Evolutionary conservation across 768 basidiomycete genomes (phyloP), one percentile per base, ranked within the genome.

Genomic region (Agrocybe pediades): DNA sequence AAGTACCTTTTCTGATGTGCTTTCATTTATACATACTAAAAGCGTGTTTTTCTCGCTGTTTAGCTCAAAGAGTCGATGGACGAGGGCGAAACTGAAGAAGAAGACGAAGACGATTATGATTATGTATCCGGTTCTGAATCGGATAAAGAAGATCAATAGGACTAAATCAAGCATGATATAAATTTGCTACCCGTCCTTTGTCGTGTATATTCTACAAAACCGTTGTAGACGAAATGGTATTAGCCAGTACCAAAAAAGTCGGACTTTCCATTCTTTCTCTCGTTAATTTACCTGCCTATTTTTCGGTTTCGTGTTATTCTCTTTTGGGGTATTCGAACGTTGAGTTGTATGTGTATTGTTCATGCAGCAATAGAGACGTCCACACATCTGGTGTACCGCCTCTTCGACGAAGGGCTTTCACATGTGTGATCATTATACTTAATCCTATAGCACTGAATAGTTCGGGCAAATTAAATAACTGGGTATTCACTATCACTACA

Each of bases 11-110:
- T 41, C 27, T 39, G 15, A 8, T 2, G 13, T 23, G 33, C 26
- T 46, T 53, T 17, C 27, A 19, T 33, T 45, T 33, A 23, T 45
- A 40, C n/a, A n/a, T n/a, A n/a, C n/a, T n/a, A n/a, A n/a, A n/a
- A n/a, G n/a, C n/a, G n/a, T n/a, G n/a, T n/a, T n/a, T n/a, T n/a
- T n/a, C n/a, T n/a, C n/a, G n/a, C n/a, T n/a, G n/a, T n/a, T n/a
- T 47, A 90, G 90, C 72, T 93, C 53, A 93, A 87, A 65, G 88
- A 92, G 65, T 81, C 89, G 6, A 92, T 92, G 90, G 87, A 89
- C 45, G 84, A 86, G 63, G 83, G 75, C 6, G 86, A 84, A 44
- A 80, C 79, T 2, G 78, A 75, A 40, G 63, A 83, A 11, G 77
- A 82, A 13, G 80, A 80, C 13, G 78, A 83, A 16, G 76, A 76